These are phyloP conservation scores for Ogataea naganishii DNA, from an alignment of 805 yeast species.

Conservation along the genomic window DNA sequence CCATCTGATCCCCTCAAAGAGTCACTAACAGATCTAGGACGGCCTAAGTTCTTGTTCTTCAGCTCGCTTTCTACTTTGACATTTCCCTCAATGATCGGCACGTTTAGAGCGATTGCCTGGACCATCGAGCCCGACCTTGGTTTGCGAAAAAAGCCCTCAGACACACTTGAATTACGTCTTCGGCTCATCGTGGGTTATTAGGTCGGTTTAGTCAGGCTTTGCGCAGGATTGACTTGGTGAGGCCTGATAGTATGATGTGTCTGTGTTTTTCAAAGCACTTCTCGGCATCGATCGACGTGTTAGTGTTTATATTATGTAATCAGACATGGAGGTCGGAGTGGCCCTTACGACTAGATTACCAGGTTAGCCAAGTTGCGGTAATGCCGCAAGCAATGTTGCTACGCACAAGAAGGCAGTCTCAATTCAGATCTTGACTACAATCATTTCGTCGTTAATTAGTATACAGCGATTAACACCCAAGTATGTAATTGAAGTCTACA, in stretches of 20 bases:
- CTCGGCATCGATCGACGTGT: background rate
- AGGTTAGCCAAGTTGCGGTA: background rate
- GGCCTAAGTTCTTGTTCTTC: slow-evolving; percentile 9
- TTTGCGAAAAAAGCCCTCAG: slow-evolving; percentile 12
- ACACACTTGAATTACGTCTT: slow-evolving; percentile 11
- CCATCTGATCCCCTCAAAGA: background rate
- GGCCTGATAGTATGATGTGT: background rate
- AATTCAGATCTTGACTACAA: no score
- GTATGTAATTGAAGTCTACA: no score
- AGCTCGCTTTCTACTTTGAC: slow-evolving; percentile 4
- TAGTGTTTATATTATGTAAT: background rate
- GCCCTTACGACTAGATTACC: background rate
- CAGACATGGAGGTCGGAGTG: background rate
- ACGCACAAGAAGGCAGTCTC: no score
- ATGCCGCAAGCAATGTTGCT: background rate
- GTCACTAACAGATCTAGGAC: background rate
- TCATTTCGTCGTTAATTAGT: no score
- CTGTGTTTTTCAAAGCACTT: background rate
- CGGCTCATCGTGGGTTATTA: background rate
- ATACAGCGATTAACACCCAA: no score
- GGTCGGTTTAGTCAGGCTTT: background rate
- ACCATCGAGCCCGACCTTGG: slow-evolving; percentile 57
- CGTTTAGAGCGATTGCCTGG: slow-evolving; percentile 47
- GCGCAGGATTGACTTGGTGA: background rate
- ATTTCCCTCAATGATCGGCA: slow-evolving; percentile 29